Conservation (phyloP, 768 basidiomycete genomes). For the Termitomyces sp. region DNA sequence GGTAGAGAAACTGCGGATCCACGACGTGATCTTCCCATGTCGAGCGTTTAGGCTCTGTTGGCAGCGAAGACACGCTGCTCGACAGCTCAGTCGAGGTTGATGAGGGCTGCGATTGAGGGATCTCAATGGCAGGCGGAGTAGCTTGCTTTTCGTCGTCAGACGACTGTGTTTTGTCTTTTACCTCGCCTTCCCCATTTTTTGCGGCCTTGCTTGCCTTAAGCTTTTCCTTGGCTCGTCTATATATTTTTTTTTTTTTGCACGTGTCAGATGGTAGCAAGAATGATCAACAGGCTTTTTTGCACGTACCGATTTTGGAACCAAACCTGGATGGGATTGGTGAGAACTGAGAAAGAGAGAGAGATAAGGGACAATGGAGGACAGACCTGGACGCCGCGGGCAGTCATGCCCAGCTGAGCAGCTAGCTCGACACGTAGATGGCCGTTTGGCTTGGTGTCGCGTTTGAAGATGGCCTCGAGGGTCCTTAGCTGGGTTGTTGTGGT, state of each 20-base stretch:
- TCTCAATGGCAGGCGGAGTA: conserved; percentile 6
- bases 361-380: conserved; percentile 21
- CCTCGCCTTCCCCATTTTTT: conserved; percentile 24
- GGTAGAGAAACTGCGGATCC: conserved; percentile 17
- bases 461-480: conserved; percentile 84
- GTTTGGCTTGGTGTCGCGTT: conserved; percentile 88
- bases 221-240: conserved; percentile 85
- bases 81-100: conserved; percentile 19
- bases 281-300: conserved; percentile 6
- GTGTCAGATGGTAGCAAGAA: conserved; percentile 1
- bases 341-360: conserved; percentile 2
- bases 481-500: conserved; percentile 87
- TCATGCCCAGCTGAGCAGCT: conserved; percentile 84
- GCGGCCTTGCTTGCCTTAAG: conserved; percentile 46
- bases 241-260: conserved; percentile 4
- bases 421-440: conserved; percentile 72
- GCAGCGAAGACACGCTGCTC: conserved; percentile 30
- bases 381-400: conserved; percentile 92
- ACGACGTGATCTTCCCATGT: conserved; percentile 33
- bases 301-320: conserved; percentile 90
- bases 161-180: conserved; percentile 20
- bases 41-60: conserved; percentile 22
- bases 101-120: conserved; percentile 9
- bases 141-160: conserved; percentile 16
- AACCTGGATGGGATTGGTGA: conserved; percentile 43